phyloP scores from a whole-genome alignment of 1,284 basidiomycete genomes.

The Inonotus hispidus region DNA sequence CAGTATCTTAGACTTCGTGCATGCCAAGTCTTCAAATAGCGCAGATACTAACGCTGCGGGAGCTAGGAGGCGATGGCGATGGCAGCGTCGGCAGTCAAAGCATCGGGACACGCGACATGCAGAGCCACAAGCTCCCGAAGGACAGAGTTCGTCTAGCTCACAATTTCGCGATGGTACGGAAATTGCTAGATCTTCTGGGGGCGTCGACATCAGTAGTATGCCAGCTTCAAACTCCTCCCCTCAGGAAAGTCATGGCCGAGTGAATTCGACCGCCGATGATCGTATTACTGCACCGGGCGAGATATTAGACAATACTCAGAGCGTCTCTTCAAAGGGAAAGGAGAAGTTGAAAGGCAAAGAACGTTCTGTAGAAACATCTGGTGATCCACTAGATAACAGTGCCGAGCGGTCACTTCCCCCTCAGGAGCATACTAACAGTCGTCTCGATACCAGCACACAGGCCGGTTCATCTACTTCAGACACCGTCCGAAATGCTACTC shows the following conservation, averaged over 20 bases:
- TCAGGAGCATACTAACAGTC: neutral
- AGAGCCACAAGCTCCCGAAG: slow-evolving; percentile 26
- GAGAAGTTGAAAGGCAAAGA: neutral
- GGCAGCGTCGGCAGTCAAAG: neutral
- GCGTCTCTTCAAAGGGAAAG: neutral
- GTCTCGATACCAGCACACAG: too few relatives aligned
- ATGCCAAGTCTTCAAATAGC: neutral
- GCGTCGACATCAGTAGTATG: neutral
- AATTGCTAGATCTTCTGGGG: neutral
- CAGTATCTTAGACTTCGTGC: slow-evolving; percentile 1
- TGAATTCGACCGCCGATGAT: neutral
- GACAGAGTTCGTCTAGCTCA: neutral
- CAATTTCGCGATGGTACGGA: neutral
- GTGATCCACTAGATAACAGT: slow-evolving; percentile 1
- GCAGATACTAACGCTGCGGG: neutral
- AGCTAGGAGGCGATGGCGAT: neutral
- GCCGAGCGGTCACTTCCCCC: too few relatives aligned
- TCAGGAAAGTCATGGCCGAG: neutral
- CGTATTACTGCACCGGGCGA: neutral
- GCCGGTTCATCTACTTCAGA: neutral
- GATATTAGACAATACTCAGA: neutral
- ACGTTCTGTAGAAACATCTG: neutral
- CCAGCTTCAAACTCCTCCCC: neutral
- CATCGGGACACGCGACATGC: neutral
- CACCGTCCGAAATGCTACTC: neutral